Base-by-base conservation (phyloP, 495 filamentous ascomycete species). In the Parmelia sp. region DNA sequence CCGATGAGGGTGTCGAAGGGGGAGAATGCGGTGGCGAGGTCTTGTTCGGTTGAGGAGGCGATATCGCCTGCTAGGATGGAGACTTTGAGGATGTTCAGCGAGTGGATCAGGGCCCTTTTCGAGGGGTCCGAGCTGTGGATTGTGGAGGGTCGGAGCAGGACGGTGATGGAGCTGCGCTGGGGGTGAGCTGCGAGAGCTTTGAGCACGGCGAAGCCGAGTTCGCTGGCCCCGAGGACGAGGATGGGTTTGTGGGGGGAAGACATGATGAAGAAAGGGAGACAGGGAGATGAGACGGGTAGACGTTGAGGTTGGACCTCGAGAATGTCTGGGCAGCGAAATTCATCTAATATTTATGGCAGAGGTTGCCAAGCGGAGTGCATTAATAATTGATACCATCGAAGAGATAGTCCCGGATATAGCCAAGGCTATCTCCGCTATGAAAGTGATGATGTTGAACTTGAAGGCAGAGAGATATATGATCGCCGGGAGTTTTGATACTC, bases 171-270 rank as follows among this genome's bases (percentile, higher is more conserved):
- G 33, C 70, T 69, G 37, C 44, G 35, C 1, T 37, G 23, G 15
- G 78, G 77, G 64, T 83, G 79, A 8, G 58, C 11, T 58, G 73
- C 64, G 27, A 89, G 75, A 58, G 77, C 72, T 29, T 72, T 69
- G 15, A 88, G 71, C 62, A 88, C 76, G 15, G 83, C 72, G 15
- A 73, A 72, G 58, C 85, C 86, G 36, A 88, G 79, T 69, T 88
- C 84, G 60, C 84, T 85, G 45, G 80, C 80, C 61, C 85, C 85
- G 66, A 89, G 74, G 42, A 87, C 72, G 64, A 88, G 83, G 68
- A 86, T 83, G 33, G 57, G 49, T 3, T 5, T 36, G 31, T 44
- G 55, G 31, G 55, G n/a, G 27, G 55, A 44, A 19, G 42, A 1
- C 42, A 44, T 44, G 4, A 44, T 44, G 15, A 2, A 5, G 42